Evolutionary conservation across 75 land plant species (phyloP), one percentile per base, ranked within the genome.

Genomic region (Sequoia sempervirens): DNA sequence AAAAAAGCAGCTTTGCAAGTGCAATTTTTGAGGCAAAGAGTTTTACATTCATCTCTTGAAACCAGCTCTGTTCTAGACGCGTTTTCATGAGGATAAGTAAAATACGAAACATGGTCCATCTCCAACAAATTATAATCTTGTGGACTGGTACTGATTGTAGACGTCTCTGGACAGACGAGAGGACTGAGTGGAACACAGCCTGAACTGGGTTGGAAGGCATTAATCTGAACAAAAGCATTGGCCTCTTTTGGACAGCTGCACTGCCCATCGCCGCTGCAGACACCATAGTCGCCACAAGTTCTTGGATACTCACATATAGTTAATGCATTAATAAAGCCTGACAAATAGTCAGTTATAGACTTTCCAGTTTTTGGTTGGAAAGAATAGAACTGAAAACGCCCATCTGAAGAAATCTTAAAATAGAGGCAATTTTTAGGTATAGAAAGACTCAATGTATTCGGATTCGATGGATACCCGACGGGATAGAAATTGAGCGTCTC

Each of bases 1-100:
- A 87, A 87, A 30, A 87, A 50, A 8, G 87, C 88, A 17, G 87
- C 89, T 85, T 84, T 81, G 68, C 91, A 90, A 12, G 89, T 84
- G 36, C 91, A 90, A 58, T 87, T 85, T 46, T 81, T 74, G 52
- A 84, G 61, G 32, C 91, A 90, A 6, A 81, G 82, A 30, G 70
- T 32, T 64, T 85, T 87, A 78, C 91, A 90, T 7, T n/a, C 80
- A 53, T 87, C 82, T 45, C 70, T 36, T 75, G 80, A 84, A 36
- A 34, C 64, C 4, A 54, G 30, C 13, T 34, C 56, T 14, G 30
- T 3, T 12, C 28, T 82, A 28, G 82, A 61, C 18, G 46, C 54
- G 30, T 40, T 56, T 7, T 26, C 50, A 36, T 75, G 47, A 28
- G 46, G 23, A 43, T 54, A 84, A 50, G 34, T 81, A 45, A 87